Conservation (phyloP, 768 basidiomycete species). For the Amyloporia xantha region DNA sequence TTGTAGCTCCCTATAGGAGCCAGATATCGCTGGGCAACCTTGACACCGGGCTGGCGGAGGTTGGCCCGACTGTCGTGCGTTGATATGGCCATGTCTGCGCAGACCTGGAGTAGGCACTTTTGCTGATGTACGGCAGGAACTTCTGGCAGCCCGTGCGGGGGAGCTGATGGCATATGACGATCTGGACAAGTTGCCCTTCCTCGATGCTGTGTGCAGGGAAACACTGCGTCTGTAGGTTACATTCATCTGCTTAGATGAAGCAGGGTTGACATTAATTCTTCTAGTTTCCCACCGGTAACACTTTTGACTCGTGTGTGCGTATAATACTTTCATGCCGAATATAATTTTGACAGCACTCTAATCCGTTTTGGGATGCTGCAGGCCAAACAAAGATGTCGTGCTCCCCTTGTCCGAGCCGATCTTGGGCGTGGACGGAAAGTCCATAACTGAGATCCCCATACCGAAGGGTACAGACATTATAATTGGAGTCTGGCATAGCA, state of each 20-base stretch:
- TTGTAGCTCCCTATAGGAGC: no score
- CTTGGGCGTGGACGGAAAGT: constrained; percentile 33
- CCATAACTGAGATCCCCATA: constrained; percentile 35
- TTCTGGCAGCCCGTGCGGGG: constrained; percentile 14
- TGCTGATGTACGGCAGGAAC: constrained; percentile 12
- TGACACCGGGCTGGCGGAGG: no score
- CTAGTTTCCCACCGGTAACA: constrained; percentile 40
- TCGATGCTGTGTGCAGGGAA: constrained; percentile 58
- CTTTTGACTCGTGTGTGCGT: constrained; percentile 13
- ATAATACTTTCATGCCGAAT: constrained; percentile 21
- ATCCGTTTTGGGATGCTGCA: not conserved
- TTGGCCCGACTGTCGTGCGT: no score
- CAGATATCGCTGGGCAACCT: no score
- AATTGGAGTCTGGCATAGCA: constrained; percentile 39
- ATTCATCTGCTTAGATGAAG: not conserved
- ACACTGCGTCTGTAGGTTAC: constrained; percentile 38
- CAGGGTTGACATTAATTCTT: not conserved
- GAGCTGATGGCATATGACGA: constrained; percentile 20
- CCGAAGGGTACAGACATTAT: constrained; percentile 40
- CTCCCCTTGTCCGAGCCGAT: constrained; percentile 51
- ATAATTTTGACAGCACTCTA: not conserved
- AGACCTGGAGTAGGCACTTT: no score
- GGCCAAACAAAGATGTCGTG: constrained; percentile 46
- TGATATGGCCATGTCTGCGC: no score
- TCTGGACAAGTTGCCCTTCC: constrained; percentile 39